phyloP scores from a whole-genome alignment of 208 protist genomes.

The Crithidia brevicula region DNA sequence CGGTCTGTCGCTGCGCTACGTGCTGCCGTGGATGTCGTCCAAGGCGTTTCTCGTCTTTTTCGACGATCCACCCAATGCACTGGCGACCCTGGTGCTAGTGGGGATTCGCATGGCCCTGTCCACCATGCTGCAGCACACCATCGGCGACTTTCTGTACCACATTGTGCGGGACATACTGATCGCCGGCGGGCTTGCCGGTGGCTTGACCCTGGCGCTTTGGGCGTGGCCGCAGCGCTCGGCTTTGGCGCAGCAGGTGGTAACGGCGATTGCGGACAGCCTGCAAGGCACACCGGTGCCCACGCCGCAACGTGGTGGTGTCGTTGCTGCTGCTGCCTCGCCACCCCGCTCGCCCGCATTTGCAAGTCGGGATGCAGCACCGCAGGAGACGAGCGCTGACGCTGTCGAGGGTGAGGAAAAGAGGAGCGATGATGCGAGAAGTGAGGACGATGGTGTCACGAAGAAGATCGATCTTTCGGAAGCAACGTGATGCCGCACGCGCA shows the following conservation, averaged over 20 bases:
- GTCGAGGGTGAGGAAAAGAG: not conserved
- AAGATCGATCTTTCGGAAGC: constrained; percentile 23
- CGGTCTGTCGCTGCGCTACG: constrained; percentile 56
- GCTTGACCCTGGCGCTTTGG: constrained; percentile 35
- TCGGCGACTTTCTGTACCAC: constrained; percentile 65
- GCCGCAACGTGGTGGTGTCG: not conserved
- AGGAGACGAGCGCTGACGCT: no score
- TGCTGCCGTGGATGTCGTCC: constrained; percentile 75
- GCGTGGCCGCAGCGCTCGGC: constrained; percentile 45
- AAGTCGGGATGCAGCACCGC: no score
- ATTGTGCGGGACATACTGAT: constrained; percentile 64
- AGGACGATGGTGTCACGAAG: constrained; percentile 15
- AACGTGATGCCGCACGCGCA: not conserved
- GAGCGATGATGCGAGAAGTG: not conserved
- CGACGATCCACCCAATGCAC: constrained; percentile 21
- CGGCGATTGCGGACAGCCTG: constrained; percentile 41
- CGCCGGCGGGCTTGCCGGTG: constrained; percentile 33
- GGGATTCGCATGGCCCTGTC: constrained; percentile 35
- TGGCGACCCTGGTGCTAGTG: constrained; percentile 31
- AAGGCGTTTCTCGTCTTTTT: constrained; percentile 73
- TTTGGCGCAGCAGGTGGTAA: constrained; percentile 36
- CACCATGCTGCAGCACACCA: constrained; percentile 59
- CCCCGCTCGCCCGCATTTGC: no score
- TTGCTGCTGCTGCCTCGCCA: no score
- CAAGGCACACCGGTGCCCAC: constrained; percentile 22